phyloP scores from a whole-genome alignment of 257 asterid species.

The Solanum corneliomulleri region DNA sequence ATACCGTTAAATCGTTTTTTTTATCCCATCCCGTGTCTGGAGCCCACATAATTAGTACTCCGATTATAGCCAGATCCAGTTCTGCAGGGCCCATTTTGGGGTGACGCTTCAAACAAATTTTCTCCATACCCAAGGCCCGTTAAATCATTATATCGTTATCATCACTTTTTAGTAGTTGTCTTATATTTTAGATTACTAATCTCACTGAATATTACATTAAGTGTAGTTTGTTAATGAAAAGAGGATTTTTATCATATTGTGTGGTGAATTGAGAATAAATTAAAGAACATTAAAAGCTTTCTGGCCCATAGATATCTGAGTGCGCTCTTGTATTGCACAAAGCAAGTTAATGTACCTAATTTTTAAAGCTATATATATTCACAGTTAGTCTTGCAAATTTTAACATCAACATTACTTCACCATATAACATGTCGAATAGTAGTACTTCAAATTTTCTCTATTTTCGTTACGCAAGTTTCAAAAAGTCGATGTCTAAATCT shows the following conservation, averaged over 20 bases:
- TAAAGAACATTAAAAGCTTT: not conserved
- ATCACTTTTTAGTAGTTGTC: not conserved
- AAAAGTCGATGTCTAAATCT: constrained; percentile 4
- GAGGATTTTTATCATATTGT: not conserved
- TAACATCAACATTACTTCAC: not conserved
- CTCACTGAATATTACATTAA: not conserved
- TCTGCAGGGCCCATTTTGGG: no score
- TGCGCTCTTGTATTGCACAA: not conserved
- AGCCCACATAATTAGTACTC: no score
- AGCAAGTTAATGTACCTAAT: not conserved
- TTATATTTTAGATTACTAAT: not conserved
- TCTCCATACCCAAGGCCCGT: no score
- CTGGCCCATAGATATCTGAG: not conserved
- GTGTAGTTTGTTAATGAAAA: not conserved
- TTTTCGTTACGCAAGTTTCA: not conserved
- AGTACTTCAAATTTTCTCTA: constrained; percentile 6
- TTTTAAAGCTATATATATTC: not conserved
- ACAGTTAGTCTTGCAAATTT: not conserved
- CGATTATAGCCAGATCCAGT: fast-evolving
- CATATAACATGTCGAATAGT: constrained; percentile 4
- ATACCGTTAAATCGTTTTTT: not conserved
- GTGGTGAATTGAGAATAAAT: not conserved
- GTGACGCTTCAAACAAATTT: no score
- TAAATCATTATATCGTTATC: not conserved
- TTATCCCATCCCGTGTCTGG: no score